Conservation (phyloP, 192 early-diverging fungal species). For the Coemansia sp. region DNA sequence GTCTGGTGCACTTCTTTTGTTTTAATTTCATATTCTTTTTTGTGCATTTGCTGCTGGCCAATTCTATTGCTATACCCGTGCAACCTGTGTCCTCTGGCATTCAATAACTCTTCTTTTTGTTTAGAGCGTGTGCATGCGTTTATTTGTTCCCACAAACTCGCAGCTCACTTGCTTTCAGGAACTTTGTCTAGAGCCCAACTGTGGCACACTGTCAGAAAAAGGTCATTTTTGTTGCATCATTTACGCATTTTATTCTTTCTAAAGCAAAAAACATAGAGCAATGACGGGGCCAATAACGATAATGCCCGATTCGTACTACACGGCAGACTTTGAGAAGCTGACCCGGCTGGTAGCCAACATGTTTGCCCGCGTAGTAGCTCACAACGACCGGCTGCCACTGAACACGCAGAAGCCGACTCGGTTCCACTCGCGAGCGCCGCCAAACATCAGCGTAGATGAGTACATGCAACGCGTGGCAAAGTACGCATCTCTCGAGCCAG, state of each 20-base stretch:
- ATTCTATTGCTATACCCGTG: not conserved
- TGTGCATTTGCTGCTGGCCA: not conserved
- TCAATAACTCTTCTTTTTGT: not conserved
- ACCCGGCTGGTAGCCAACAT: conserved; percentile 49
- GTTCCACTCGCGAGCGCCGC: conserved; percentile 92
- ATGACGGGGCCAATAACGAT: conserved; percentile 10
- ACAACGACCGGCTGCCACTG: conserved; percentile 66
- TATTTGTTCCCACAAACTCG: not conserved
- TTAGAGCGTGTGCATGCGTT: not conserved
- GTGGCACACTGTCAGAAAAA: no score
- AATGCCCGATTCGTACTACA: conserved; percentile 45
- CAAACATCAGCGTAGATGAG: conserved; percentile 80
- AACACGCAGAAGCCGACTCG: conserved; percentile 68
- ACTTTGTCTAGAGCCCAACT: no score
- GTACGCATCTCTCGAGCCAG: conserved; percentile 86
- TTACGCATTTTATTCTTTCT: not conserved
- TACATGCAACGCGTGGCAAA: conserved; percentile 89
- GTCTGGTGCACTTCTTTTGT: not conserved
- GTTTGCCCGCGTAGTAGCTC: conserved; percentile 54
- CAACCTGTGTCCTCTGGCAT: not conserved
- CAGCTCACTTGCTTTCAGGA: not conserved
- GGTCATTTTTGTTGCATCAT: no score
- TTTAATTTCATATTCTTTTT: not conserved
- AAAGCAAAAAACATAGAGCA: not conserved
- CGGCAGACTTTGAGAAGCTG: conserved; percentile 40